Percentiles rank a stretch among this genome's conserved stretches.
phyloP scores from a whole-genome alignment of 352 stramenopile species.

The Phytopythium sindhum region DNA sequence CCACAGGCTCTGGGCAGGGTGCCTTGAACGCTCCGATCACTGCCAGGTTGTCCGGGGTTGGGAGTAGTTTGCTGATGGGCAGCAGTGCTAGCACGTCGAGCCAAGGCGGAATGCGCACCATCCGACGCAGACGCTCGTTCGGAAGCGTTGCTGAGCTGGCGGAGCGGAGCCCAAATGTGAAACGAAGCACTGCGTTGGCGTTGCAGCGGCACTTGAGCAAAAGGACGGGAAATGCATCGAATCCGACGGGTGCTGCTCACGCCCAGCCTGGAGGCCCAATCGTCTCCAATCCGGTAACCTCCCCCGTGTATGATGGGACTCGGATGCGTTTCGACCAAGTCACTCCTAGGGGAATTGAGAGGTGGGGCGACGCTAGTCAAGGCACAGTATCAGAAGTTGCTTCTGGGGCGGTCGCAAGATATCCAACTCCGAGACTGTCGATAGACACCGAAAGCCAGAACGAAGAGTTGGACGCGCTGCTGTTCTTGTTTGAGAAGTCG shows the following conservation, averaged over 20 bases:
- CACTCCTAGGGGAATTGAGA: not conserved
- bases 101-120: constrained; percentile 27
- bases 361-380: not conserved
- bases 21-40: not conserved
- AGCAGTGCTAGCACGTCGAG: not conserved
- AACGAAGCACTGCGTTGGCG: constrained; percentile 35
- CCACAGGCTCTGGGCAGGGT: not conserved
- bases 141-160: constrained; percentile 60
- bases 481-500: constrained; percentile 70
- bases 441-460: constrained; percentile 10
- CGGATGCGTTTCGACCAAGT: constrained; percentile 3
- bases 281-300: not conserved
- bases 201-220: constrained; percentile 62
- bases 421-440: not conserved
- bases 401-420: not conserved
- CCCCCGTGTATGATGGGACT: not conserved
- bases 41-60: not conserved
- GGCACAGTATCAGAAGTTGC: not conserved
- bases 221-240: constrained; percentile 18
- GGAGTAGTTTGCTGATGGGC: not conserved
- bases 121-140: constrained; percentile 70
- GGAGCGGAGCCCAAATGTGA: constrained; percentile 26
- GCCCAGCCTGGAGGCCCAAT: not conserved
- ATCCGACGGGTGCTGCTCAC: not conserved
- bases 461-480: constrained; percentile 50